phyloP scores from a whole-genome alignment of 164 flowering plant genomes.

The Echeveria elegans region DNA sequence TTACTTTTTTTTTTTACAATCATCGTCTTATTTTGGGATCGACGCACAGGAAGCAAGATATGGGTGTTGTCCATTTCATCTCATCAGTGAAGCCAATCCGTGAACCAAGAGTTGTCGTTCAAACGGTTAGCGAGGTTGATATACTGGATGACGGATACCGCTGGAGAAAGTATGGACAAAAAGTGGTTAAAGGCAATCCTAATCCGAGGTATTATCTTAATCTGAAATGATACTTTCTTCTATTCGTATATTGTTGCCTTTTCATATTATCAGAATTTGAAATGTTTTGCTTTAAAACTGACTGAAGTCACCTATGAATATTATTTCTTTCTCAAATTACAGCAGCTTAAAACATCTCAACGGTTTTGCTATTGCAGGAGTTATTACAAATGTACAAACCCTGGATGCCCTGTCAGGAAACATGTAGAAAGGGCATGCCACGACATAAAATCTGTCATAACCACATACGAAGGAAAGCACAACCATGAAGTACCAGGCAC shows the following conservation, averaged over 20 bases:
- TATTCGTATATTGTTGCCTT: no score
- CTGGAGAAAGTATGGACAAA: not conserved
- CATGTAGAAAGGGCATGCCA: conserved; percentile 5
- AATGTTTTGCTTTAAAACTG: no score
- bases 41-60: not conserved
- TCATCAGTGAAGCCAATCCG: not conserved
- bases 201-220: not conserved
- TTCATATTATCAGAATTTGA: no score
- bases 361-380: not conserved
- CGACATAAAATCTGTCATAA: conserved; percentile 8
- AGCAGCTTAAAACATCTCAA: no score
- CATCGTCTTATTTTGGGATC: not conserved
- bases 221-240: no score
- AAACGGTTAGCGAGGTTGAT: not conserved
- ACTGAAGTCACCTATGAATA: no score
- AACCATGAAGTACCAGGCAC: conserved; percentile 2
- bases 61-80: not conserved
- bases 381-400: conserved; percentile 6
- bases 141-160: not conserved
- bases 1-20: not conserved
- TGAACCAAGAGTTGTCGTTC: not conserved
- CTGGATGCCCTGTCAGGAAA: not conserved
- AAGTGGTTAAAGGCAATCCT: conserved; percentile 2
- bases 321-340: no score
- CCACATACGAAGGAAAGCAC: conserved; percentile 8